Evolutionary conservation across 495 filamentous ascomycete genomes (phyloP).

Genomic region (Darksidea phi): DNA sequence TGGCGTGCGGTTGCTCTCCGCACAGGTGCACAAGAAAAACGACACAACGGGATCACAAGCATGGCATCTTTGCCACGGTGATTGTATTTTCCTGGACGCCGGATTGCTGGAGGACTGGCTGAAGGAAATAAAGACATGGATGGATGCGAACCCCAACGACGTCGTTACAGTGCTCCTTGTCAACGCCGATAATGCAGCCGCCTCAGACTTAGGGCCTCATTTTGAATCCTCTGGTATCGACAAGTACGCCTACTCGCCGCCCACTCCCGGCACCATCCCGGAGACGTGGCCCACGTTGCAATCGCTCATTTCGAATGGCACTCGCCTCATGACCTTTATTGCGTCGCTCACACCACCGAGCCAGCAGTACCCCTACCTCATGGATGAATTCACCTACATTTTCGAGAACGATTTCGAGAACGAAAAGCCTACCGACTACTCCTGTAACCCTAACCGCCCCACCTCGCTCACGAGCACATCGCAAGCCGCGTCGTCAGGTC

Average conservation of each 20-base stretch:
- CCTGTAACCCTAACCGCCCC: constrained; percentile 40
- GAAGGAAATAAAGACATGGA: constrained; percentile 40
- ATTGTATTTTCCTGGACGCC: constrained; percentile 41
- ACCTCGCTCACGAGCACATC: constrained; percentile 25
- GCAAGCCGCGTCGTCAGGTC: constrained; percentile 31
- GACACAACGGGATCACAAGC: constrained; percentile 12
- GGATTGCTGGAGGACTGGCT: constrained; percentile 41
- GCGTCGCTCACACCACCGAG: constrained; percentile 30
- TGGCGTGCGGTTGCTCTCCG: constrained; percentile 42
- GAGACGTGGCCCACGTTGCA: constrained; percentile 43
- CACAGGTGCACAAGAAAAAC: constrained; percentile 41
- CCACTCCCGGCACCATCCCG: constrained; percentile 12
- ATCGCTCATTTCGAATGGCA: constrained; percentile 39
- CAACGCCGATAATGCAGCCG: constrained; percentile 39
- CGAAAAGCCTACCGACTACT: constrained; percentile 35
- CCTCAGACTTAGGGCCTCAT: constrained; percentile 30
- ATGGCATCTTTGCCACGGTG: constrained; percentile 45
- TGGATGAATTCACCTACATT: constrained; percentile 45
- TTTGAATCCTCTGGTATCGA: constrained; percentile 39
- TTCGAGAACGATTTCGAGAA: constrained; percentile 46
- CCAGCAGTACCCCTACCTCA: constrained; percentile 39
- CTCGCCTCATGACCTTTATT: constrained; percentile 43
- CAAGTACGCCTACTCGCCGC: constrained; percentile 39
- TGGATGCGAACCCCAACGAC: constrained; percentile 43
- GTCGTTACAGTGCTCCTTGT: constrained; percentile 46